phyloP scores from a whole-genome alignment of 2,329 filamentous ascomycete genomes.

The Iodosphaeria phyllophila region DNA sequence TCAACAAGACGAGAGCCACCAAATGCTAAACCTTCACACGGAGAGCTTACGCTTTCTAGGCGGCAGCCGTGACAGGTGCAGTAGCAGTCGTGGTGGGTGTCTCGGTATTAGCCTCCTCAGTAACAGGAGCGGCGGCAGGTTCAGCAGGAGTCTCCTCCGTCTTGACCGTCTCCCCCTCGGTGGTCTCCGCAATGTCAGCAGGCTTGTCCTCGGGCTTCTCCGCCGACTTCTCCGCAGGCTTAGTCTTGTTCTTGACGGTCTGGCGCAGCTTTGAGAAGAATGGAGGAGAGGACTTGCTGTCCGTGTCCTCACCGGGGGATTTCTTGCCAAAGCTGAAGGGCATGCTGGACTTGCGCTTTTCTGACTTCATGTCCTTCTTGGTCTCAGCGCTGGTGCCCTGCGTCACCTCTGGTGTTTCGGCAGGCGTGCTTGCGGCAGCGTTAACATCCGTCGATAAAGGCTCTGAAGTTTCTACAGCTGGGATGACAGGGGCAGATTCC shows the following conservation, averaged over 20 bases:
- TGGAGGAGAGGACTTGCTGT: conserved; percentile 33
- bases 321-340: conserved; percentile 66
- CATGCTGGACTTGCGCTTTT: conserved; percentile 68
- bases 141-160: conserved; percentile 7
- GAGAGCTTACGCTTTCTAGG: conserved; percentile 10
- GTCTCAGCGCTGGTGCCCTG: conserved; percentile 31
- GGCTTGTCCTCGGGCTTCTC: conserved; percentile 8
- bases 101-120: conserved; percentile 7
- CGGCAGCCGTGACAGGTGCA: conserved; percentile 15
- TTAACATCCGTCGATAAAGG: conserved; percentile 36
- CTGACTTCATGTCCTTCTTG: conserved; percentile 45
- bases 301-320: conserved; percentile 42
- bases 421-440: conserved; percentile 24
- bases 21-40: not conserved
- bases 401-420: conserved; percentile 26
- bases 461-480: conserved; percentile 36
- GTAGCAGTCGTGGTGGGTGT: conserved; percentile 9
- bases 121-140: conserved; percentile 3
- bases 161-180: conserved; percentile 6
- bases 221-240: conserved; percentile 9
- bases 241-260: conserved; percentile 16
- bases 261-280: conserved; percentile 38
- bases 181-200: conserved; percentile 4
- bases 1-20: conserved; percentile 1
- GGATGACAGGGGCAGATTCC: conserved; percentile 38